These are phyloP conservation scores for Paecilomyces niveus DNA, from an alignment of 2,329 filamentous ascomycete genomes.

Conservation along the genomic window DNA sequence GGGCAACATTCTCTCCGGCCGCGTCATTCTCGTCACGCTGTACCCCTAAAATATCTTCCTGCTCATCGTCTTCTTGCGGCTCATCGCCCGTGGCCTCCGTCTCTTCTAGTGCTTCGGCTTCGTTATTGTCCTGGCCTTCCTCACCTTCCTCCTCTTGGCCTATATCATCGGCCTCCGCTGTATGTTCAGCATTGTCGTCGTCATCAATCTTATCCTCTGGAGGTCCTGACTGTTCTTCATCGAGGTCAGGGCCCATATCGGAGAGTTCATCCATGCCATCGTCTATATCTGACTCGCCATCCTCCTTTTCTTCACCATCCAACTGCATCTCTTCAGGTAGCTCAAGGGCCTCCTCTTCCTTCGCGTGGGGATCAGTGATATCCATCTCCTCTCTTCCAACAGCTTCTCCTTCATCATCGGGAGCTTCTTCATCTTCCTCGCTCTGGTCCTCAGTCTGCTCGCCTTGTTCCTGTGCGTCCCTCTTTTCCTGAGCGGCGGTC, in stretches of 20 bases:
- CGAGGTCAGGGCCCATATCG: conserved; percentile 31
- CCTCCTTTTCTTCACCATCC: conserved; percentile 58
- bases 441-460: not conserved
- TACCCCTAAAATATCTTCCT: conserved; percentile 40
- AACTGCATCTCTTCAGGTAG: conserved; percentile 84
- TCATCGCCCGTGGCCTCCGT: conserved; percentile 27
- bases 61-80: conserved; percentile 49
- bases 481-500: conserved; percentile 50
- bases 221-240: conserved; percentile 24
- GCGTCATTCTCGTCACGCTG: conserved; percentile 45
- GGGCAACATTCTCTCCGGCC: conserved; percentile 47
- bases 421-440: conserved; percentile 40
- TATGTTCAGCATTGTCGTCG: conserved; percentile 16
- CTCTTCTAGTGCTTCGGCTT: conserved; percentile 40
- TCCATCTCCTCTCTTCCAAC: conserved; percentile 58
- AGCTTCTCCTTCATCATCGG: conserved; percentile 55
- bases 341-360: conserved; percentile 75
- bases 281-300: conserved; percentile 45
- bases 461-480: conserved; percentile 21
- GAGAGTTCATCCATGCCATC: conserved; percentile 44
- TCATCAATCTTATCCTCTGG: conserved; percentile 24
- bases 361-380: conserved; percentile 64
- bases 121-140: conserved; percentile 21
- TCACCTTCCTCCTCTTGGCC: conserved; percentile 35
- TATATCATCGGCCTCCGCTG: conserved; percentile 23